Conservation (phyloP, 75 land plant genomes). For the Sequoia sempervirens region DNA sequence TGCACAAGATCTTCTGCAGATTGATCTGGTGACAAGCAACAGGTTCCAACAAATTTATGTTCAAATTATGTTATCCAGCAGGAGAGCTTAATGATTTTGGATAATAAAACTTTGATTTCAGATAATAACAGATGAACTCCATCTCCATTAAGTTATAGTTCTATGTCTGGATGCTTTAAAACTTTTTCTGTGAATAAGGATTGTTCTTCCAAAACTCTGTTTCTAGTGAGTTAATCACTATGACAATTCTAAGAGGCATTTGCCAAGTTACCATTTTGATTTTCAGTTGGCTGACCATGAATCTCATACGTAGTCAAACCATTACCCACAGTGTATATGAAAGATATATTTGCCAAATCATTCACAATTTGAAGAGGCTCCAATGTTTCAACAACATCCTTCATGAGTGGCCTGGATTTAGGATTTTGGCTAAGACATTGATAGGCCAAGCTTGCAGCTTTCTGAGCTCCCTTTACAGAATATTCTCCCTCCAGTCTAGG, state of each 20-base stretch:
- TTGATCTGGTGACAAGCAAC: neutral
- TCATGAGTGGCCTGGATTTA: conserved; percentile 69
- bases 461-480: conserved; percentile 56
- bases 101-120: neutral
- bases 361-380: conserved; percentile 51
- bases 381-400: conserved; percentile 61
- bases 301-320: neutral
- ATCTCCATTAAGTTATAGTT: neutral
- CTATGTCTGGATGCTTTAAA: neutral
- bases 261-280: neutral
- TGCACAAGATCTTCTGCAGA: neutral
- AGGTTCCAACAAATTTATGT: neutral
- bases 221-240: neutral
- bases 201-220: neutral
- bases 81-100: neutral
- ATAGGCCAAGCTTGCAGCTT: conserved; percentile 68
- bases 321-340: neutral
- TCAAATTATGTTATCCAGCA: neutral
- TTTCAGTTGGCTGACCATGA: conserved; percentile 2
- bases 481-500: conserved; percentile 66
- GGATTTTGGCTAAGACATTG: conserved; percentile 66
- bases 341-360: conserved; percentile 16
- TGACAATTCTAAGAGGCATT: neutral
- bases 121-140: neutral
- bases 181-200: neutral